phyloP scores from a whole-genome alignment of 2,329 filamentous ascomycete species.

The Dactylellina leptospora region DNA sequence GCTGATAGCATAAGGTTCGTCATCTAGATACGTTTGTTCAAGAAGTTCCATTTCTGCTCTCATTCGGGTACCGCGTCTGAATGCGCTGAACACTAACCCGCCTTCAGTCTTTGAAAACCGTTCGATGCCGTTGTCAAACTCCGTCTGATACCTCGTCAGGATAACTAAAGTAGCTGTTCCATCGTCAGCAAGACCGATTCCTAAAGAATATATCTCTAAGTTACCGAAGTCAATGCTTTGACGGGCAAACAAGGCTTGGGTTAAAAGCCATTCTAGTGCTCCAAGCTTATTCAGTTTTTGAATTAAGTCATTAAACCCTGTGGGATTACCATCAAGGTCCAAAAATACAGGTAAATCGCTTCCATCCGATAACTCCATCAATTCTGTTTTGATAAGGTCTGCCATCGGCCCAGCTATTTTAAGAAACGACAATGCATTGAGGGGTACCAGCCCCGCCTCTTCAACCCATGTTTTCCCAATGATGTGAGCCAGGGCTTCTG shows the following conservation, averaged over 20 bases:
- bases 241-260: no score
- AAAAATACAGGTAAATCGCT: neutral
- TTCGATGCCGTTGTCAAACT: neutral
- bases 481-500: slow-evolving; percentile 63
- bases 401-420: neutral
- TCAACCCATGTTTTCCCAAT: slow-evolving; percentile 7
- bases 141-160: neutral
- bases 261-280: no score
- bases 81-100: neutral
- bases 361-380: no score
- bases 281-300: no score
- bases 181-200: neutral
- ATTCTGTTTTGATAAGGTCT: neutral
- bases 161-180: neutral
- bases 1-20: neutral
- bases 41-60: slow-evolving; percentile 23
- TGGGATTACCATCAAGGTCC: neutral
- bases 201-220: neutral
- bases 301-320: neutral
- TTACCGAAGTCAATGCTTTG: neutral
- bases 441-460: slow-evolving; percentile 13
- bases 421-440: slow-evolving; percentile 7
- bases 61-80: slow-evolving; percentile 9
- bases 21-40: slow-evolving; percentile 9
- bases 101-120: neutral